Conservation (phyloP, 2,329 filamentous ascomycete species). For the Talaromyces verruculosus region DNA sequence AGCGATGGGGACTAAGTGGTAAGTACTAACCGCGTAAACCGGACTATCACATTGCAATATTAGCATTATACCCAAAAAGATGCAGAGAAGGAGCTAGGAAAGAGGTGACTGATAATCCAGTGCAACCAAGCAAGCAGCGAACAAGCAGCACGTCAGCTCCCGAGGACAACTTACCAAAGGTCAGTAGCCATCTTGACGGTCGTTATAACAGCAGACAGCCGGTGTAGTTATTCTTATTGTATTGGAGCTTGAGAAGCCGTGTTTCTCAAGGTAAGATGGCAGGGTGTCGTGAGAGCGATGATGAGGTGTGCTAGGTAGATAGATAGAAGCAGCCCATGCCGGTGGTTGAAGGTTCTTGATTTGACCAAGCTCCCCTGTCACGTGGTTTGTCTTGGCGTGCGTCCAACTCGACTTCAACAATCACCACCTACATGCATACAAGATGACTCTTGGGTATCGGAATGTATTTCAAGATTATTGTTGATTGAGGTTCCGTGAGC, state of each 20-base stretch:
- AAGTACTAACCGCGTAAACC: slow-evolving; percentile 91
- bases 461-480: not conserved
- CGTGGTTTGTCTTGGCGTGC: slow-evolving; percentile 31
- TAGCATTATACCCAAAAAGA: not conserved
- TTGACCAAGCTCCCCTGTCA: slow-evolving; percentile 28
- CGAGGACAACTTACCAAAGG: slow-evolving; percentile 69
- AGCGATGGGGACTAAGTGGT: not conserved
- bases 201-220: slow-evolving; percentile 22
- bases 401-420: not conserved
- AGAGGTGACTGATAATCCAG: not conserved
- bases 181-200: slow-evolving; percentile 69
- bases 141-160: not conserved
- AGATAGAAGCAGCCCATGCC: slow-evolving; percentile 12
- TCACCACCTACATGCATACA: not conserved
- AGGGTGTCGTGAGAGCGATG: not conserved
- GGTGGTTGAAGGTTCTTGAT: slow-evolving; percentile 17
- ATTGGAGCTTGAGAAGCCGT: not conserved
- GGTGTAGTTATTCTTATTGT: not conserved
- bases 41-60: slow-evolving; percentile 60
- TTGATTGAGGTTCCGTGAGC: not conserved
- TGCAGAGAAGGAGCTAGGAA: not conserved
- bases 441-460: not conserved
- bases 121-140: not conserved
- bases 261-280: slow-evolving; percentile 21
- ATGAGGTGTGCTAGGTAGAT: slow-evolving; percentile 8